Evolutionary conservation across 805 yeast species (phyloP), one percentile per base, ranked within the genome.

Genomic region (Hanseniaspora hatyaiensis): DNA sequence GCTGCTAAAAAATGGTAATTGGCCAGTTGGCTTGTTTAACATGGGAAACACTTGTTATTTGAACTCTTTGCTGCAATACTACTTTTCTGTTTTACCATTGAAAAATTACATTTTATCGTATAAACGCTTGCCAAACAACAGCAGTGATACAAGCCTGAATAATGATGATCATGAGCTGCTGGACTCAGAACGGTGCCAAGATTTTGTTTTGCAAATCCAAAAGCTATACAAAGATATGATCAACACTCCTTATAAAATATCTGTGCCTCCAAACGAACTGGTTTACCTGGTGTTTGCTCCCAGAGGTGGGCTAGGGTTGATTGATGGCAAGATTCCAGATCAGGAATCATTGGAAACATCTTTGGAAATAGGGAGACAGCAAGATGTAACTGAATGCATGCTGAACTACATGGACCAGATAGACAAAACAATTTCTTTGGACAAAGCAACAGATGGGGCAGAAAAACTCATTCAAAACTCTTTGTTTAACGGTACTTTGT

Each of bases 371-470:
- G 95, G 96, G 2, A 71, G 94, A 53, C 98, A 92, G 60, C 98
- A 92, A 61, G 98, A 92, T 67, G 97, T 92, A 16, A 87, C 96
- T 0, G 98, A 92, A 60, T 89, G 97, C 62, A 87, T 89, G 57
- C 94, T 88, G 48, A 92, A 92, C 61, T 96, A 92, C 6, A 69
- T 88, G 12, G 83, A 81, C 53, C 97, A 89, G 61, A 67, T 92
- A 31, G 96, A 89, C 59, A 94, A 95, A 0, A 70, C 83, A 50
- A 77, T 73, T 43, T 94, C 95, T 0, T 69, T 69, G 13, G 61
- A 62, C 1, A 58, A 80, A 2, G 23, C 12, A 16, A 18, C 13
- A 24, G 13, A 12, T 9, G 2, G 31, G 8, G 23, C 22, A 36
- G 4, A 6, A 11, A 6, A 23, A 23, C 3, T 36, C 6, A 62